Evolutionary conservation across 305 asterid genomes (phyloP), one percentile per base, ranked within the genome.

Genomic region (Monarda citriodora): DNA sequence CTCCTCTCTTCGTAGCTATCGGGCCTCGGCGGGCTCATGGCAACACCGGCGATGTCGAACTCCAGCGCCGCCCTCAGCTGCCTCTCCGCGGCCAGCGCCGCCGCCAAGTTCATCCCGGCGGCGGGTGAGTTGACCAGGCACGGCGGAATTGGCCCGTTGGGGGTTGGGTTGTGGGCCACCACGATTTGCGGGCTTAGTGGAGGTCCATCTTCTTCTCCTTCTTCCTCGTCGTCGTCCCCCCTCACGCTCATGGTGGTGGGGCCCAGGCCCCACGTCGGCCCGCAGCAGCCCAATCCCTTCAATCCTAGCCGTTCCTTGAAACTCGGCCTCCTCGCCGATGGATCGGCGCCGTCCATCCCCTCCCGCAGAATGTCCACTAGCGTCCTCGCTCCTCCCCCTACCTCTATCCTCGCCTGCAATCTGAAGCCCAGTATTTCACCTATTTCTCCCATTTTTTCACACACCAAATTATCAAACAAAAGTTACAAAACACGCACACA

Each of bases 71-170:
- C 85, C 81, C 91, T 72, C 61, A 83, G 56, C 65, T 85, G 82
- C 58, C 98, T 64, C 74, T 91, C 98, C 5, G 89, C 95, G 10
- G 87, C 91, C 75, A 91, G 63, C 47, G 98, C 98, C 63, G 87
- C 86, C 52, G 96, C 98, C 57, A 88, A 36, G 55, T 91, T 88
- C 97, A 82, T 87, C 70, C 95, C 89, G 0, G 76, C 32, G 6
- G 73, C 18, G 66, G 42, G 44, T 64, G 63, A 70, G 6, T 40
- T 73, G 11, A 22, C 42, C 62, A 42, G 67, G 53, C 93, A 86
- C 14, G 68, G 78, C 66, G 74, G 75, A 17, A 63, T n/a, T 9
- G 72, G 74, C 58, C 55, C 79, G 29, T 2, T 71, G 14, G 14
- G 80, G 50, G 65, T 67, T 20, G 61, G 56, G 5, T 38, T 17